A percentile compares a stretch with the other conserved stretches of the same genome.
phyloP scores from a whole-genome alignment of 495 filamentous ascomycete species.

The Talaromyces thailandensis region DNA sequence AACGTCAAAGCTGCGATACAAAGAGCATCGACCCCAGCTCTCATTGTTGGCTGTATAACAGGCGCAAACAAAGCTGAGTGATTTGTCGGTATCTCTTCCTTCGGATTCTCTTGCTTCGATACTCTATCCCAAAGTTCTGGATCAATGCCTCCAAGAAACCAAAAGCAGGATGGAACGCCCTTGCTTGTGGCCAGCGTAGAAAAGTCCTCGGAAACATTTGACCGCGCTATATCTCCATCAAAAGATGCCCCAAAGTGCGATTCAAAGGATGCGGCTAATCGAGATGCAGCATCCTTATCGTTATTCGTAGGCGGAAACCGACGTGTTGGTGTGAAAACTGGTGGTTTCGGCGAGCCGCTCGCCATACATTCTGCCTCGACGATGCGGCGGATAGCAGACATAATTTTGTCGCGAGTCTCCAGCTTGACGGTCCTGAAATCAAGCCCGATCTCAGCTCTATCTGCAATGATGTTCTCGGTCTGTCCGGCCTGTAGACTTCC shows the following conservation, averaged over 20 bases:
- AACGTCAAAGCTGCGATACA: slow-evolving; percentile 47
- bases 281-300: slow-evolving; percentile 17
- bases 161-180: slow-evolving; percentile 33
- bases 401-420: slow-evolving; percentile 27
- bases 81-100: slow-evolving; percentile 36
- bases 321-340: slow-evolving; percentile 32
- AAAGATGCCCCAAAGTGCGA: slow-evolving; percentile 29
- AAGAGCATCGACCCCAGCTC: slow-evolving; percentile 45
- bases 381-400: slow-evolving; percentile 34
- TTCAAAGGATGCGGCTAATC: slow-evolving; percentile 25
- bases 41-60: slow-evolving; percentile 54
- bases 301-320: slow-evolving; percentile 39
- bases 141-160: slow-evolving; percentile 39
- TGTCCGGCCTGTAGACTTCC: slow-evolving; percentile 41
- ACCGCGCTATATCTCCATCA: slow-evolving; percentile 24
- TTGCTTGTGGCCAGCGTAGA: slow-evolving; percentile 29
- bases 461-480: slow-evolving; percentile 45
- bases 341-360: slow-evolving; percentile 35
- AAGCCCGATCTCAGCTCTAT: slow-evolving; percentile 35
- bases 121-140: slow-evolving; percentile 33
- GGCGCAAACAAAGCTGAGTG: slow-evolving; percentile 56
- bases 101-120: slow-evolving; percentile 9
- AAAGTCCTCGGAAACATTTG: slow-evolving; percentile 38
- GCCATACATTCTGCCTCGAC: slow-evolving; percentile 42
- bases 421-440: slow-evolving; percentile 37